phyloP scores from a whole-genome alignment of 192 early-diverging fungal genomes.

The Rhizophagus prolifer region DNA sequence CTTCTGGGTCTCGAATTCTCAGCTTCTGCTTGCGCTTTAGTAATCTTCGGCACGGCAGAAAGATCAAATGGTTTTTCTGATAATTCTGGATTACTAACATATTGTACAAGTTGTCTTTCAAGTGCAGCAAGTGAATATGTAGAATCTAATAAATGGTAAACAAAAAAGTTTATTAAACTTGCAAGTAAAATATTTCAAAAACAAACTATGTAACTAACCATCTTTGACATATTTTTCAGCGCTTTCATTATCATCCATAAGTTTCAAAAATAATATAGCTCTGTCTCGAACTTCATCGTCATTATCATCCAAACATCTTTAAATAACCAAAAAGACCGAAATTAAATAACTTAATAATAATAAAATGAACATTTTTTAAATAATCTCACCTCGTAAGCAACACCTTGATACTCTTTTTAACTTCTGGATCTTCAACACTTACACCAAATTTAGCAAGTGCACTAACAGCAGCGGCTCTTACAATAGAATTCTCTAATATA shows the following conservation, averaged over 20 bases:
- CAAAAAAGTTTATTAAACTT: conserved; percentile 8
- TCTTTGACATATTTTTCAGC: conserved; percentile 75
- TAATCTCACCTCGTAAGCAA: conserved; percentile 64
- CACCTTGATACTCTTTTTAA: conserved; percentile 77
- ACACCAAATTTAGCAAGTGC: conserved; percentile 94
- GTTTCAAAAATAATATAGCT: conserved; percentile 82
- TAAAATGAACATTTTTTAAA: not conserved
- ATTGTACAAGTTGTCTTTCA: conserved; percentile 85
- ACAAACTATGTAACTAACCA: conserved; percentile 51
- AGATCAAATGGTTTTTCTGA: conserved; percentile 77
- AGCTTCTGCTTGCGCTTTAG: conserved; percentile 82
- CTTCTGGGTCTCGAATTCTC: conserved; percentile 59
- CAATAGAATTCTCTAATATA: conserved; percentile 94
- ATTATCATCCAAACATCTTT: conserved; percentile 91
- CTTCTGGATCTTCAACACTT: conserved; percentile 64
- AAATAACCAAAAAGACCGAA: not conserved
- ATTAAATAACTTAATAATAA: not conserved
- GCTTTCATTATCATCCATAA: conserved; percentile 66
- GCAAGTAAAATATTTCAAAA: not conserved
- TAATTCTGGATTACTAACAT: conserved; percentile 68
- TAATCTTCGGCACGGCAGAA: conserved; percentile 73
- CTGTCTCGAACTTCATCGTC: conserved; percentile 99
- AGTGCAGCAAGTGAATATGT: conserved; percentile 83
- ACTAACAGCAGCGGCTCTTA: conserved; percentile 94
- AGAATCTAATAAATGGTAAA: conserved; percentile 55